phyloP scores from a whole-genome alignment of 306 rosid genomes.

The Morella rubra region DNA sequence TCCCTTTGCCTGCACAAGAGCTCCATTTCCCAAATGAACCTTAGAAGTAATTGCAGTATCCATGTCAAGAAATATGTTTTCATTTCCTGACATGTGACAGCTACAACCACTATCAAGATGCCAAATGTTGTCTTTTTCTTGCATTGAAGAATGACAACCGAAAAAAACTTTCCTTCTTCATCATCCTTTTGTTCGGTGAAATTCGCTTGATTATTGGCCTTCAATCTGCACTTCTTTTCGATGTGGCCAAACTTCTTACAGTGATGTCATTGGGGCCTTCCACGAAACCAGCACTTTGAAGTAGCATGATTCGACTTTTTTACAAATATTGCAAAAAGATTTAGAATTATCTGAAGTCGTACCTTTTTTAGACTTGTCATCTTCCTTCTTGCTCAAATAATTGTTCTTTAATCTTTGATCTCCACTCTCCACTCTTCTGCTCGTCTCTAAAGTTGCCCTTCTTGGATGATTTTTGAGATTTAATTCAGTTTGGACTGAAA shows the following conservation, averaged over 20 bases:
- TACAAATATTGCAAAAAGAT: too few species aligned
- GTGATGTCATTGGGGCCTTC: not conserved
- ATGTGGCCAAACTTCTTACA: not conserved
- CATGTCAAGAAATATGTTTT: not conserved
- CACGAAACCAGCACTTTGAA: not conserved
- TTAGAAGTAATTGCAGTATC: not conserved
- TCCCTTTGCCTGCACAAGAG: too few species aligned
- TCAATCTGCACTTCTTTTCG: not conserved
- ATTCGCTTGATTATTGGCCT: not conserved
- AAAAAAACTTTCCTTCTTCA: not conserved
- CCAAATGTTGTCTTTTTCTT: not conserved
- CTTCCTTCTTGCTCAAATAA: not conserved
- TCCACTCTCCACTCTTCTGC: not conserved
- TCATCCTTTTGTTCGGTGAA: not conserved
- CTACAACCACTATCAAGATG: not conserved
- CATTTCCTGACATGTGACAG: not conserved
- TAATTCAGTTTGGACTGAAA: too few species aligned
- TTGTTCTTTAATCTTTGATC: not conserved
- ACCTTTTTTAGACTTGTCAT: not conserved
- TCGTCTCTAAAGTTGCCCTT: not conserved
- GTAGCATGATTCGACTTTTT: too few species aligned
- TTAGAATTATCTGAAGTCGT: not conserved
- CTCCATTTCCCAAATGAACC: too few species aligned
- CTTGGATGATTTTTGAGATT: not conserved
- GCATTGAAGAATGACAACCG: not conserved